phyloP scores from a whole-genome alignment of 352 stramenopile species.

The Thalassiosira livingstoniorum region DNA sequence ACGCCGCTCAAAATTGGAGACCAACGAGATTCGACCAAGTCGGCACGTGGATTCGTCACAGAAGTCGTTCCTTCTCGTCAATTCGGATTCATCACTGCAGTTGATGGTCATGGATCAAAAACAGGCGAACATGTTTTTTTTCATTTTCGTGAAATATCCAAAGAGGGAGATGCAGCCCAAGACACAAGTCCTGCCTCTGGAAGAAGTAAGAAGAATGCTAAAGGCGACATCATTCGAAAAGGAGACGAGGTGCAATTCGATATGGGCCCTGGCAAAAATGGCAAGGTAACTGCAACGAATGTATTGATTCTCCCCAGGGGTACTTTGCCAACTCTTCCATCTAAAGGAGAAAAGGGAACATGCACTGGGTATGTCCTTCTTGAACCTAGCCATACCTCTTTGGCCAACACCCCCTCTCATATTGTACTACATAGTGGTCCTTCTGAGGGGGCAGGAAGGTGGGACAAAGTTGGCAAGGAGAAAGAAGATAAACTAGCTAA shows the following conservation, averaged over 20 bases:
- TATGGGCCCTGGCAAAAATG: slow-evolving; percentile 63
- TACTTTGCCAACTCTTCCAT: slow-evolving; percentile 58
- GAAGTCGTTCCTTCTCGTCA: slow-evolving; percentile 69
- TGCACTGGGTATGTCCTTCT: slow-evolving; percentile 75
- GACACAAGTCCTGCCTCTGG: slow-evolving; percentile 23
- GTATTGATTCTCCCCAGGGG: slow-evolving; percentile 66
- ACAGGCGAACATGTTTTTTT: slow-evolving; percentile 76
- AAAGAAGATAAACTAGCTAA: slow-evolving; percentile 39
- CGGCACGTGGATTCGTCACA: slow-evolving; percentile 69
- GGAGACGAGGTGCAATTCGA: slow-evolving; percentile 81
- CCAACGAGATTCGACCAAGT: slow-evolving; percentile 19
- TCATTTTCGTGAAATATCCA: slow-evolving; percentile 45
- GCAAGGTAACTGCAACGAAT: slow-evolving; percentile 70
- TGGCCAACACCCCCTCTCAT: slow-evolving; percentile 56
- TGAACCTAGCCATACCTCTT: slow-evolving; percentile 73
- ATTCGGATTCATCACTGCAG: slow-evolving; percentile 80
- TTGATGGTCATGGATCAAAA: slow-evolving; percentile 67
- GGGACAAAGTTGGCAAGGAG: slow-evolving; percentile 61
- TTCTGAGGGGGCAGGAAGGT: slow-evolving; percentile 56
- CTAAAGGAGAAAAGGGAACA: slow-evolving; percentile 60
- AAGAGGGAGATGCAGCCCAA: slow-evolving; percentile 25
- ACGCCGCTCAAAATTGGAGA: not conserved
- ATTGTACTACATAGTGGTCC: slow-evolving; percentile 43
- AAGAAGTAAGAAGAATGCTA: slow-evolving; percentile 29
- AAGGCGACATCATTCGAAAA: slow-evolving; percentile 51